Evolutionary conservation across 306 rosid genomes (phyloP), one percentile per base, ranked within the genome.

Genomic region (Rubus idaeus): DNA sequence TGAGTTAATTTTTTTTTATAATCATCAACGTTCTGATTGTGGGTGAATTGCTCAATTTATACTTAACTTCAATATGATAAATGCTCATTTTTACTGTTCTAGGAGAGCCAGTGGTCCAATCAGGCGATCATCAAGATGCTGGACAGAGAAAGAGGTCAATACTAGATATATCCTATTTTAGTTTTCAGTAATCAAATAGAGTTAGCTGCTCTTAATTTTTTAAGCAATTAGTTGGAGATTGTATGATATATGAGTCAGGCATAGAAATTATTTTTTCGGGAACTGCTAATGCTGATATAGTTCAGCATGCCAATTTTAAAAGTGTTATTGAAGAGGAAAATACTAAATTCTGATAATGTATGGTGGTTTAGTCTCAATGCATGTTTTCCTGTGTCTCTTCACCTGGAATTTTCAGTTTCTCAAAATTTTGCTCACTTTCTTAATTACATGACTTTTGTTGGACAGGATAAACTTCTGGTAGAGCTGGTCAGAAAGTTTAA

Each of bases 101-200:
- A 90, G 94, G 74, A 82, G 74, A 67, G 52, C 3, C 45, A 76
- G 46, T 62, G 86, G 78, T 55, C 85, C 75, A 18, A 75, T 66
- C 40, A 85, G 75, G 77, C 83, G 87, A 70, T 88, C 88, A 45
- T 39, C 74, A 2, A 80, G 61, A 64, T 53, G 74, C 58, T 90
- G 94, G 89, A 81, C 86, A 16, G 86, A 81, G 61, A 82, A 88
- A 79, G 88, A 88, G 90, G 94, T 84, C 20, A 26, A 79, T 78
- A 21, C 55, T 75, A 20, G n/a, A 57, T 41, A 7, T 35, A 11
- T 42, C 71, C 41, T 61, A 61, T 39, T 84, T 69, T 26, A 30
- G 62, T 57, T 61, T 68, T 26, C 67, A 4, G 49, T 35, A 40
- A 21, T 5, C 9, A 5, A 42, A 64, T 35, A 30, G 40, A 26